Base-by-base conservation (phyloP, 1,284 basidiomycete genomes). In the Wolfiporia cocos region DNA sequence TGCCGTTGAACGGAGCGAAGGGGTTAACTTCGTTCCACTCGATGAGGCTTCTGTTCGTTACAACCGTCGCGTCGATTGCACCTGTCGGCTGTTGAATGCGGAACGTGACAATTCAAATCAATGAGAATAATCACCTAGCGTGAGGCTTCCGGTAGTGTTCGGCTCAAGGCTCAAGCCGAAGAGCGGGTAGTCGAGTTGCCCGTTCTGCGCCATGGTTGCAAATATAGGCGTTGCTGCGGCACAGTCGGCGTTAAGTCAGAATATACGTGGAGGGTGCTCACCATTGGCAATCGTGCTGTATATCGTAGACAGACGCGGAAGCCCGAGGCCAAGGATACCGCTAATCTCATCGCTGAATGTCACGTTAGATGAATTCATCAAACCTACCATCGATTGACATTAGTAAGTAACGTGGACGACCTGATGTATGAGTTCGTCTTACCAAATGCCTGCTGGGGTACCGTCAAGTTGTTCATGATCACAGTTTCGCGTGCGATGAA, bases 1-100 rank as follows among this genome's bases (percentile, higher is more conserved):
- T 58, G 3, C 65, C 68, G 18, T 37, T 34, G 43, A 83, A 66
- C 2, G 86, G 86, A 21, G 77, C 68, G 55, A 89, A 89, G 9
- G 86, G 74, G 14, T 79, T 74, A 2, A 89, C 83, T 39, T 76
- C 71, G 49, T 81, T 81, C 86, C 86, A 89, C 35, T 69, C 70
- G 28, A 89, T 78, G 11, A 68, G 50, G 43, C 69, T 78, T 3
- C 67, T 55, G 55, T 86, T 76, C 23, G 61, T 64, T 4, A 89
- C 81, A 15, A 87, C 65, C 9, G 79, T 76, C 2, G 70, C 68
- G 57, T 89, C 86, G 38, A 89, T 70, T 14, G 85, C 86, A 31
- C 85, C 84, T 86, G 44, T 10, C 12, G 17, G 2, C 17, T 34
- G 32, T 31, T 38, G 41, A 45, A 48, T 33, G 39, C 36, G 17